A percentile compares a stretch with the other conserved stretches of the same genome.
These are phyloP conservation scores for Talaromyces sp. DNA, from an alignment of 2,329 filamentous ascomycete species.

Conservation along the genomic window DNA sequence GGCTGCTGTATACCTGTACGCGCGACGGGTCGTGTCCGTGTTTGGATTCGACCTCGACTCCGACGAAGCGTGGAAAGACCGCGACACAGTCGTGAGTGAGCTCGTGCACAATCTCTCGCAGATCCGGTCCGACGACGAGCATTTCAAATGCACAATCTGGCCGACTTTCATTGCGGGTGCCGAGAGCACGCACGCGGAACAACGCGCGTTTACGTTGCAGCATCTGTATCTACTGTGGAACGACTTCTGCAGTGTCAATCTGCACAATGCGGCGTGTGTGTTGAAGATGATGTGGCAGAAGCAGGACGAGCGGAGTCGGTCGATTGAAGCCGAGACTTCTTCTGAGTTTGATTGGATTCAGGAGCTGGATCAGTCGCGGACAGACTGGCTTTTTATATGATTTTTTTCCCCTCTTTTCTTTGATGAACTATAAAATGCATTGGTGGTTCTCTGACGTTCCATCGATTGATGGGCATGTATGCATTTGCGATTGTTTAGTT, in stretches of 20 bases:
- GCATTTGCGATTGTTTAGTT: not conserved
- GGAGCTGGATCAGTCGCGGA: slow-evolving; percentile 33
- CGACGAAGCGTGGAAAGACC: slow-evolving; percentile 2
- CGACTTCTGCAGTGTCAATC: slow-evolving; percentile 32
- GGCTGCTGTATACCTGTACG: slow-evolving; percentile 36
- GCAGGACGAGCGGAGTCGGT: slow-evolving; percentile 26
- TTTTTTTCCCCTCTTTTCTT: not conserved
- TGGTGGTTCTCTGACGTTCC: not conserved
- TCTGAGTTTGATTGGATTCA: slow-evolving; percentile 34
- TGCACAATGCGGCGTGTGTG: slow-evolving; percentile 37
- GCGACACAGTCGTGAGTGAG: slow-evolving; percentile 19
- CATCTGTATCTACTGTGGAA: slow-evolving; percentile 30
- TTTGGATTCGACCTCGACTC: not conserved
- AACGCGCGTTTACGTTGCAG: slow-evolving; percentile 28
- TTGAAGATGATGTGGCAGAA: slow-evolving; percentile 37
- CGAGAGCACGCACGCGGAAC: slow-evolving; percentile 29
- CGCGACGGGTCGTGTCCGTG: slow-evolving; percentile 31
- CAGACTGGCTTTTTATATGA: slow-evolving; percentile 39
- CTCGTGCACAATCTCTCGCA: slow-evolving; percentile 32
- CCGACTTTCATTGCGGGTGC: slow-evolving; percentile 41
- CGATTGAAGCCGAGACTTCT: slow-evolving; percentile 5
- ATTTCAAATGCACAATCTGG: slow-evolving; percentile 42
- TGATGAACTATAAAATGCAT: not conserved
- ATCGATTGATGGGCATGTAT: not conserved
- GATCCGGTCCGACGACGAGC: slow-evolving; percentile 29